phyloP scores from a whole-genome alignment of 1,139 yeast genomes.

The Candida sp. region DNA sequence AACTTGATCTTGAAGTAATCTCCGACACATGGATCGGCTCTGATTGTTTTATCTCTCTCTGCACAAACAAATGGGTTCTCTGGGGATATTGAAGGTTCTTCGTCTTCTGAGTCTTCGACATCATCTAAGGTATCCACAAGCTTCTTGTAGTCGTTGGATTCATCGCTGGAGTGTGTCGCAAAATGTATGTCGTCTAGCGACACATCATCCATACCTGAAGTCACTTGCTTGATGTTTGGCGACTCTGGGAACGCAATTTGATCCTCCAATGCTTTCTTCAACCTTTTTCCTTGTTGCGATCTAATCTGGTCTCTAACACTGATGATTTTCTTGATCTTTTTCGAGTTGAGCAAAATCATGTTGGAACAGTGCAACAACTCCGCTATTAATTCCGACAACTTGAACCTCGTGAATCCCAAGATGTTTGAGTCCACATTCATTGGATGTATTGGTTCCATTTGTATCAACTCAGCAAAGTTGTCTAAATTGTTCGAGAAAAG shows the following conservation, averaged over 20 bases:
- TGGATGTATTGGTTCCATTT: constrained; percentile 30
- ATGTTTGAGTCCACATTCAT: constrained; percentile 18
- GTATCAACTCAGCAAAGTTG: constrained; percentile 33
- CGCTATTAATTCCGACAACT: constrained; percentile 48
- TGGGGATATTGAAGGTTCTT: constrained; percentile 49
- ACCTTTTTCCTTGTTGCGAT: constrained; percentile 31
- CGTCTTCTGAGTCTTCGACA: constrained; percentile 49
- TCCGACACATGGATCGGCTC: constrained; percentile 45
- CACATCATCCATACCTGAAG: constrained; percentile 43
- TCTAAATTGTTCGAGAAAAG: constrained; percentile 44
- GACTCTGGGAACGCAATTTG: constrained; percentile 19
- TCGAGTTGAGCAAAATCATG: constrained; percentile 50
- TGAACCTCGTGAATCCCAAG: constrained; percentile 48
- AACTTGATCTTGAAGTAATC: constrained; percentile 48
- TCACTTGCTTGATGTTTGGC: constrained; percentile 25
- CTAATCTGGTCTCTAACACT: constrained; percentile 41
- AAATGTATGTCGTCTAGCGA: constrained; percentile 38
- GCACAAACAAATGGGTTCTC: constrained; percentile 52
- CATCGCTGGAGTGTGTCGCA: constrained; percentile 11
- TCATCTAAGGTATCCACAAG: constrained; percentile 23
- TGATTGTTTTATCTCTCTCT: constrained; percentile 35
- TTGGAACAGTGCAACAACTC: constrained; percentile 53
- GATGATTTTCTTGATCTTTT: constrained; percentile 38
- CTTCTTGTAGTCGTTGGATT: constrained; percentile 12
- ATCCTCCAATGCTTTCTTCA: constrained; percentile 40